phyloP scores from a whole-genome alignment of 495 filamentous ascomycete species.

The Astrocystis sublimbata region DNA sequence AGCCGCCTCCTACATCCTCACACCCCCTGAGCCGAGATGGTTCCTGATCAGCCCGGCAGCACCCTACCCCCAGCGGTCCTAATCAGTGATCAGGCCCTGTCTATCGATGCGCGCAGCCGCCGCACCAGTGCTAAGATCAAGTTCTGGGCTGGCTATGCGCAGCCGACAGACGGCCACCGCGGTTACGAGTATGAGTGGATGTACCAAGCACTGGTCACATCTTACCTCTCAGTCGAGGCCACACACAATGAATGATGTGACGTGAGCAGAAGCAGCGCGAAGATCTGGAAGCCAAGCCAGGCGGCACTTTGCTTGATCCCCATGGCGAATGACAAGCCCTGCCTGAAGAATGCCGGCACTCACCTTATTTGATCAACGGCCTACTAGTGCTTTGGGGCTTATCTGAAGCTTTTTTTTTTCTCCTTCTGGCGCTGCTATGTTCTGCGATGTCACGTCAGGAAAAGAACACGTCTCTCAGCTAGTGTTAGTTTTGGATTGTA shows the following conservation, averaged over 20 bases:
- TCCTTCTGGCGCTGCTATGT: too few relatives aligned
- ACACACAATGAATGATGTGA: background rate
- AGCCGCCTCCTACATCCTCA: too few relatives aligned
- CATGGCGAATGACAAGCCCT: background rate
- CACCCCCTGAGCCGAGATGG: background rate
- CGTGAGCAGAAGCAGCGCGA: background rate
- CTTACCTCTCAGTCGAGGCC: background rate
- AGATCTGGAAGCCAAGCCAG: background rate
- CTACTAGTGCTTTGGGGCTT: background rate
- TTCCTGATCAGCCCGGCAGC: background rate
- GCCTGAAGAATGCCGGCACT: background rate
- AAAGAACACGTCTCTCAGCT: background rate
- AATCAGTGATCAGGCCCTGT: background rate
- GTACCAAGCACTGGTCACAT: background rate
- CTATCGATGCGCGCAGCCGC: constrained; percentile 1
- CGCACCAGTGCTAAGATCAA: background rate
- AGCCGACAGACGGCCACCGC: background rate
- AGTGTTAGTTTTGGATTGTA: background rate
- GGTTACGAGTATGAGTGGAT: background rate
- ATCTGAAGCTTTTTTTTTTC: too few relatives aligned
- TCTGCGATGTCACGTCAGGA: too few relatives aligned
- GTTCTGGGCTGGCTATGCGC: background rate
- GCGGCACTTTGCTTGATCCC: background rate
- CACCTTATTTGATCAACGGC: background rate
- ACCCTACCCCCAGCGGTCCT: too few relatives aligned